A percentile compares a stretch with the other conserved stretches of the same genome.
Conservation (phyloP, 78 protist species). For the Protostelium mycophagum region DNA sequence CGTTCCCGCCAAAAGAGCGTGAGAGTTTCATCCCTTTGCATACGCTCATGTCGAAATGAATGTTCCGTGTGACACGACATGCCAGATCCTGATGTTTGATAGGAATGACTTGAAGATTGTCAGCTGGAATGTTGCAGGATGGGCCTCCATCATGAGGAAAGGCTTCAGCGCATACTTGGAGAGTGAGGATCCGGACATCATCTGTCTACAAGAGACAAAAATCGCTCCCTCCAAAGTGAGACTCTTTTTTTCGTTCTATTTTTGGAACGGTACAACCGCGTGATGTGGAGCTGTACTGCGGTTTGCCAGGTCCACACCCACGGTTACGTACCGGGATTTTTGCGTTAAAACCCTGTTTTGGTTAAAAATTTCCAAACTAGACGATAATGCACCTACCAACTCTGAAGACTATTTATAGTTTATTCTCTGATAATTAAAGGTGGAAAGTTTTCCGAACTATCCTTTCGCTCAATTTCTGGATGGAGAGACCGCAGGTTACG, state of each 20-base stretch:
- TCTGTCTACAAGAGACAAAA: slow-evolving; percentile 75
- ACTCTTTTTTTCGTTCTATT: no score
- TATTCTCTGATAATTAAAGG: neutral
- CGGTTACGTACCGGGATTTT: no score
- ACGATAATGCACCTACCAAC: no score
- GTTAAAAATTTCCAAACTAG: no score
- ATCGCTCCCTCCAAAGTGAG: slow-evolving; percentile 11
- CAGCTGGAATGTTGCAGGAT: slow-evolving; percentile 67
- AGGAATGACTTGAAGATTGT: slow-evolving; percentile 35
- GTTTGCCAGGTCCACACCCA: no score
- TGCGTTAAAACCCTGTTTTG: no score
- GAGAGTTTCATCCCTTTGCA: neutral
- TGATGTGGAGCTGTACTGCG: no score
- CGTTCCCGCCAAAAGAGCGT: neutral
- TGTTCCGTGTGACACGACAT: no score
- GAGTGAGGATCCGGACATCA: slow-evolving; percentile 55
- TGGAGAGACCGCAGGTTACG: slow-evolving; percentile 1
- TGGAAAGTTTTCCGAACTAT: neutral
- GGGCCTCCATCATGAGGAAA: neutral
- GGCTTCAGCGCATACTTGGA: slow-evolving; percentile 42
- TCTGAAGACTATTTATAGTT: neutral
- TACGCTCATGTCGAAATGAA: neutral
- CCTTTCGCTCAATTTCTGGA: neutral
- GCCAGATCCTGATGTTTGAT: no score
- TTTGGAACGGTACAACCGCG: no score